Evolutionary conservation across 1,284 basidiomycete species (phyloP), one percentile per base, ranked within the genome.

Genomic region (Salmacisia buchloeana): DNA sequence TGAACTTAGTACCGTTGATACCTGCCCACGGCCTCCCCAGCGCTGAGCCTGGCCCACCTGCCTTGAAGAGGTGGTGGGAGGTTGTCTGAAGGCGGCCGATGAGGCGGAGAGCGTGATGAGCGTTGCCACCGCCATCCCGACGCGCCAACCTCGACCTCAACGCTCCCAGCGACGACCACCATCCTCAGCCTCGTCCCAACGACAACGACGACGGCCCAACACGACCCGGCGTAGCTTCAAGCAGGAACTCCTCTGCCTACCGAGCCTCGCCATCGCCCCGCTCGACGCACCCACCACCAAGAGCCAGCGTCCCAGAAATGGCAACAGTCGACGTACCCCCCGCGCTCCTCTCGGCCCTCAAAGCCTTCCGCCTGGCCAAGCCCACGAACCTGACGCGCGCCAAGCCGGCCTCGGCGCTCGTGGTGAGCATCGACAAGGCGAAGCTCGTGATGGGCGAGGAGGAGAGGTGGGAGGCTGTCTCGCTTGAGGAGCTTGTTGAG

Each of bases 371-470:
- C 2, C 60, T 78, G 2, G 62, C 39, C 1, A 74, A 72, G 56
- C 23, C 54, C 6, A 41, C 65, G 9, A 52, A 63, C 18, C 63
- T 60, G 18, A 64, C 65, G 3, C 23, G 27, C 23, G 49, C 31
- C 13, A 27, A 31, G 5, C 49, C 49, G 13, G 49, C 49, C 10
- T 68, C 70, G 2, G 75, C 76, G 3, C 63, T 75, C 21, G 64
- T 79, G 3, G 70, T 69, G 60, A 75, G 72, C 60, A 78, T 79
- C 41, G 72, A 79, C 63, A 76, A 74, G 59, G 49, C 62, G 18
- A 63, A 63, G 38, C 68, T 79, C 2, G 62, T 68, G 6, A 63
- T 79, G 13, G 64, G 69, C 29, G 62, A 73, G 9, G 77, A 79
- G 33, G 76, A 78, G n/a, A 41, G 71, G n/a, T 59, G 70, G 3